Conservation (phyloP, 768 basidiomycete genomes). For the Naganishia vaughanmartiniae region DNA sequence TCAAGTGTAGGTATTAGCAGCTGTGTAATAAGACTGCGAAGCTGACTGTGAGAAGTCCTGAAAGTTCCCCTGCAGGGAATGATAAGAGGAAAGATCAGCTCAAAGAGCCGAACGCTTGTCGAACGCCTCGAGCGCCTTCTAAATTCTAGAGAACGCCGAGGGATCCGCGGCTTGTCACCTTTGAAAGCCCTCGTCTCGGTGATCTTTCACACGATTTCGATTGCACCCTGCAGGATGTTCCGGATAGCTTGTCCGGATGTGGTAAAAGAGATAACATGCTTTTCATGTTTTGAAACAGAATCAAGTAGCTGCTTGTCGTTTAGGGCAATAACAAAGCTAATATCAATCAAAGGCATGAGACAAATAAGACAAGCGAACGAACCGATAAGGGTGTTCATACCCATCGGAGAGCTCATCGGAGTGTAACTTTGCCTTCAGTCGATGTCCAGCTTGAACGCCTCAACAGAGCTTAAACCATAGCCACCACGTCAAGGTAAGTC, state of each 20-base stretch:
- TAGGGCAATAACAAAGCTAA: neutral
- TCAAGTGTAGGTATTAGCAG: too few relatives aligned
- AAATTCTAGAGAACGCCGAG: too few relatives aligned
- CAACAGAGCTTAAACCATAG: constrained; percentile 8
- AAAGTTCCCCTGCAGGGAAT: too few relatives aligned
- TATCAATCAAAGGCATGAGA: constrained; percentile 8
- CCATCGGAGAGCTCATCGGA: neutral
- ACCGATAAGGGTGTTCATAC: neutral
- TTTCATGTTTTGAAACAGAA: neutral
- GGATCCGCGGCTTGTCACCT: too few relatives aligned
- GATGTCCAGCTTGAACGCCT: too few relatives aligned
- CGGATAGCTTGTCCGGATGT: neutral
- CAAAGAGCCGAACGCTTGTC: too few relatives aligned
- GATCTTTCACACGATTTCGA: too few relatives aligned
- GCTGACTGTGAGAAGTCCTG: too few relatives aligned
- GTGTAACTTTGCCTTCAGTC: too few relatives aligned
- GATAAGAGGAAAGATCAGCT: too few relatives aligned
- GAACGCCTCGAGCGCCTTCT: too few relatives aligned
- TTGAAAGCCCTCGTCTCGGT: neutral
- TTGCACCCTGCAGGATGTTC: neutral
- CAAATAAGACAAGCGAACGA: neutral
- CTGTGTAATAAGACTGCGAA: too few relatives aligned
- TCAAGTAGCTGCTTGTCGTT: neutral
- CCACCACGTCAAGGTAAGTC: constrained; percentile 6
- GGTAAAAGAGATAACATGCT: neutral